phyloP scores from a whole-genome alignment of 345 rosid species.

The Garcia nutans region DNA sequence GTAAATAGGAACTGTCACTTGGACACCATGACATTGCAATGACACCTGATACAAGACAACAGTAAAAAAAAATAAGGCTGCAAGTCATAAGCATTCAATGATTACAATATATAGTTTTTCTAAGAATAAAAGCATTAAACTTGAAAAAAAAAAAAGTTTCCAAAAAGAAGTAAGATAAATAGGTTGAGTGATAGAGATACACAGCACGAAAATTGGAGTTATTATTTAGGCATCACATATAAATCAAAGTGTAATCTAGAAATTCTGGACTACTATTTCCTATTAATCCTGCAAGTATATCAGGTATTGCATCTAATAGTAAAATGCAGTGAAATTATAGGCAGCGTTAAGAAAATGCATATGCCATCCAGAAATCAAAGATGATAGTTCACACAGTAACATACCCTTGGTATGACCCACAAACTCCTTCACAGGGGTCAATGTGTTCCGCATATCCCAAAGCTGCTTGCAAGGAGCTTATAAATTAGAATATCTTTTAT shows the following conservation, averaged over 20 bases:
- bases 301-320: neutral
- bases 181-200: neutral
- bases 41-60: conserved; percentile 57
- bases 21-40: conserved; percentile 99
- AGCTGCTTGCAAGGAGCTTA: conserved; percentile 54
- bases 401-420: conserved; percentile 93
- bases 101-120: neutral
- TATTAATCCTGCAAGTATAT: neutral
- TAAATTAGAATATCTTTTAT: neutral
- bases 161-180: neutral
- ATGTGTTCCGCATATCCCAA: conserved; percentile 95
- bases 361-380: conserved; percentile 5
- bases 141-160: neutral
- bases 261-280: neutral
- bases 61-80: neutral
- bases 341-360: too few species aligned
- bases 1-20: conserved; percentile 84
- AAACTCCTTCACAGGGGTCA: conserved; percentile 88
- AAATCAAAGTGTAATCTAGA: neutral
- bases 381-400: neutral
- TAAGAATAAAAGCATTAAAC: neutral
- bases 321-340: neutral
- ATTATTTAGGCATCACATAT: too few species aligned
- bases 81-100: neutral
- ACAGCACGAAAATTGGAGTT: neutral